Base-by-base conservation (phyloP, 2,329 filamentous ascomycete genomes). In the Macrophomina tecta region DNA sequence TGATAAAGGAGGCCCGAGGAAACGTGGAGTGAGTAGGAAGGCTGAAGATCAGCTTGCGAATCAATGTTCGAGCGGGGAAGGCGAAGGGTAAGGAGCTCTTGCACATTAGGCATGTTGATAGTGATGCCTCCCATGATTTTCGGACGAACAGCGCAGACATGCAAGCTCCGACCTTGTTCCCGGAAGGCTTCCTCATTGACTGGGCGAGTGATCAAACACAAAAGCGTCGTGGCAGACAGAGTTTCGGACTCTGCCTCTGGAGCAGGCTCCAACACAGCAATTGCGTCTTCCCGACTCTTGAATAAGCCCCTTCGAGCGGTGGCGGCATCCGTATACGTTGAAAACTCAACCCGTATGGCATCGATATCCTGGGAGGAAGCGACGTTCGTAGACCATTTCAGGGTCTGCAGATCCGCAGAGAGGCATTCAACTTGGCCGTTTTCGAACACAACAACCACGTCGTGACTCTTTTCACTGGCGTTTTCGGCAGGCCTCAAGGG, bases 1-100 rank as follows among this genome's bases (percentile, higher is more conserved):
- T 89, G 84, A 68, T 91, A 83, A 3, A 94, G 78, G 46, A 84
- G 83, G 12, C 90, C 91, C 2, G 87, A 86, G 23, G 85, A 84
- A 30, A 87, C 79, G 69, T 93, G 87, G 1, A 92, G 78, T 36
- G 85, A 83, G 71, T 86, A 90, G 8, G 70, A 70, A 5, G 72
- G 58, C 23, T 69, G 63, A 3, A 66, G 42, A 8, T 65, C 28
- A 34, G 68, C 67, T 4, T 64, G 38, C 7, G 56, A 60, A 4
- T 70, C 16, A 4, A 66, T 52, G 1, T 70, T 65, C 2, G 72
- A 65, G 14, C 64, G 68, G 1, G 75, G 76, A 5, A 80, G 64
- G 18, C 69, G 63, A 70, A 74, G 75, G 1, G 75, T 72, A 3
- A 75, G 67, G 36, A 80, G 70, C 36, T 77, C 73, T 66, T 79